Evolutionary conservation across 31 red algal genomes (phyloP), one percentile per base, ranked within the genome.

Genomic region (Odonthalia washingtoniensis): DNA sequence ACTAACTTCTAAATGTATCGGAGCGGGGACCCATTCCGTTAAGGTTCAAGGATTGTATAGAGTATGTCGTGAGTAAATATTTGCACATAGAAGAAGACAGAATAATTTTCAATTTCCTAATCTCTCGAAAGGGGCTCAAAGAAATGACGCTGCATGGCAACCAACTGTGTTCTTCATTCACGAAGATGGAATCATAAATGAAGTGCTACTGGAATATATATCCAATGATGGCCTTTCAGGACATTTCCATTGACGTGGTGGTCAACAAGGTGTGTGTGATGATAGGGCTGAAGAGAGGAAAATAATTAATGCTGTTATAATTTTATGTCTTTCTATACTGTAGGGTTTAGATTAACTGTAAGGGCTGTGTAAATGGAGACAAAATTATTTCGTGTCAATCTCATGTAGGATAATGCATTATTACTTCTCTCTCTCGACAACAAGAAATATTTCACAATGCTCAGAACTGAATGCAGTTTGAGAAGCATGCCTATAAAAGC

Each of bases 81-180:
- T 57, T 21, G 49, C 49, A 21, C 49, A 57, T 21, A 9, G 49
- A 57, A 57, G 21, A 21, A 57, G 49, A 57, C 12, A 57, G 21
- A 57, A 57, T 14, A 57, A 57, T 9, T 57, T 14, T 21, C 21
- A 14, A 14, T 57, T 14, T 57, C 49, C 21, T 9, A 70, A 6
- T 12, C 66, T 70, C 33, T 18, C 12, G 12, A 36, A 28, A 70
- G 82, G 82, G 0, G 38, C 68, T 74, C 68, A 64, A 30, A 21
- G 24, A 24, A 64, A 74, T 49, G 82, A 75, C 18, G 82, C 82
- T 0, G 42, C 24, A 60, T 85, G 68, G 24, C 82, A 85, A 0
- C 82, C 40, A 74, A 85, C 82, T 32, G 27, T 18, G 0, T 0
- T 74, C 39, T 85, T 85, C 1, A 28, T 74, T 14, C 1, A 80